phyloP scores from a whole-genome alignment of 2,329 filamentous ascomycete species.

The Colletotrichum sp. region DNA sequence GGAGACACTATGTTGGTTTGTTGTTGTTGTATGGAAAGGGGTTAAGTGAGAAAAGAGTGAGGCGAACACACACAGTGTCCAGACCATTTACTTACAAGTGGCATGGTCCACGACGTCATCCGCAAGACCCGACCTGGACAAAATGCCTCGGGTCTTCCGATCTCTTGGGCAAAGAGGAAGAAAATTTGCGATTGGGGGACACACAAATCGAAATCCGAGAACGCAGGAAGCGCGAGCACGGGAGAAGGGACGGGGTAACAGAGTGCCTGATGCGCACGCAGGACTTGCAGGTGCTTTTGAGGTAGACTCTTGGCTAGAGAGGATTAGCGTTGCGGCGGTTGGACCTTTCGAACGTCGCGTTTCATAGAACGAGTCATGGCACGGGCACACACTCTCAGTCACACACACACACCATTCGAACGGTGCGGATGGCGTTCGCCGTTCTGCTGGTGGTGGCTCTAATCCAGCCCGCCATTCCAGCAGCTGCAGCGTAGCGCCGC shows the following conservation, averaged over 20 bases:
- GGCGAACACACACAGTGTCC: neutral
- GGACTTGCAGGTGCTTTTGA: neutral
- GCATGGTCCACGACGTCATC: conserved; percentile 1
- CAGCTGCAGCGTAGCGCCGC: neutral
- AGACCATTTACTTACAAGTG: neutral
- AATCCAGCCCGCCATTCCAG: neutral
- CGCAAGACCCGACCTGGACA: neutral
- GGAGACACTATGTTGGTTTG: neutral
- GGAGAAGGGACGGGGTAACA: neutral
- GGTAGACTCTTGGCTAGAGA: neutral
- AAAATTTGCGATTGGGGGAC: neutral
- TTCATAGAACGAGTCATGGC: conserved; percentile 17
- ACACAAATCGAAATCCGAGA: neutral
- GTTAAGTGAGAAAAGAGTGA: neutral
- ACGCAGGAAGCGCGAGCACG: neutral
- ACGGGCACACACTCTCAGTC: neutral
- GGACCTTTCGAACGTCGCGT: conserved; percentile 5
- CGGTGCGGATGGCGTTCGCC: conserved; percentile 5
- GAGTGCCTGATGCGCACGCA: neutral
- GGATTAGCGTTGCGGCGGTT: conserved; percentile 6
- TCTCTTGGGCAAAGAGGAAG: neutral
- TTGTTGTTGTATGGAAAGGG: neutral
- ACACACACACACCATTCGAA: neutral
- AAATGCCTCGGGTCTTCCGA: neutral
- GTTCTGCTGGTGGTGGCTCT: neutral